These are phyloP conservation scores for Scutellaria galericulata DNA, from an alignment of 257 asterid genomes.

Conservation along the genomic window DNA sequence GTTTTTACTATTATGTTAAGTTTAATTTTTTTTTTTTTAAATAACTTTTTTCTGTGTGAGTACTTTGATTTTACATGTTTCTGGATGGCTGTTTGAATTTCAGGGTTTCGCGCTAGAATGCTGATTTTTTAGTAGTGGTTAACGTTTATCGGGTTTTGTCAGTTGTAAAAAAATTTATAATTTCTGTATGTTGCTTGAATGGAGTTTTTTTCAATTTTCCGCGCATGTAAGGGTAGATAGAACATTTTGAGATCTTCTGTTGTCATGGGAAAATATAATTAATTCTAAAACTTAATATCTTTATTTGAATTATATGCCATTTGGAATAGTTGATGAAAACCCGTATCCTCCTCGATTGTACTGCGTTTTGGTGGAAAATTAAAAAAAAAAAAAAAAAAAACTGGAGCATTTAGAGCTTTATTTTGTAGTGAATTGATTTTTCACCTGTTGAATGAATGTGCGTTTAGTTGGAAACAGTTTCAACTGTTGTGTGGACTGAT, in stretches of 20 bases:
- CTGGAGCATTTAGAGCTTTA: not conserved
- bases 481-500: not conserved
- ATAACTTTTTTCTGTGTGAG: conserved; percentile 1
- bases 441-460: not conserved
- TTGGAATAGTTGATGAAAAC: conserved; percentile 4
- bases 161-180: not conserved
- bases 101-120: conserved; percentile 22
- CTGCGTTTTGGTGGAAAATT: not conserved
- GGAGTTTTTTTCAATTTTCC: not conserved
- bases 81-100: conserved; percentile 23
- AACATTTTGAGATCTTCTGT: not conserved
- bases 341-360: not conserved
- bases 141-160: not conserved
- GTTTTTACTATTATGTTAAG: not conserved
- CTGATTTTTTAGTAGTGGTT: conserved; percentile 22
- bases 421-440: not conserved
- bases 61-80: conserved; percentile 43
- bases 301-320: not conserved
- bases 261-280: not conserved
- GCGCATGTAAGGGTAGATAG: not conserved
- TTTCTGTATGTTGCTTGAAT: not conserved
- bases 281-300: not conserved
- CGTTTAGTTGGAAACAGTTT: too few species aligned
- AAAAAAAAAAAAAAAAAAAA: too few species aligned
- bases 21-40: not conserved